A percentile compares a stretch with the other conserved stretches of the same genome.
Evolutionary conservation across 257 asterid species (phyloP).

Genomic region (Jacaranda copaia): DNA sequence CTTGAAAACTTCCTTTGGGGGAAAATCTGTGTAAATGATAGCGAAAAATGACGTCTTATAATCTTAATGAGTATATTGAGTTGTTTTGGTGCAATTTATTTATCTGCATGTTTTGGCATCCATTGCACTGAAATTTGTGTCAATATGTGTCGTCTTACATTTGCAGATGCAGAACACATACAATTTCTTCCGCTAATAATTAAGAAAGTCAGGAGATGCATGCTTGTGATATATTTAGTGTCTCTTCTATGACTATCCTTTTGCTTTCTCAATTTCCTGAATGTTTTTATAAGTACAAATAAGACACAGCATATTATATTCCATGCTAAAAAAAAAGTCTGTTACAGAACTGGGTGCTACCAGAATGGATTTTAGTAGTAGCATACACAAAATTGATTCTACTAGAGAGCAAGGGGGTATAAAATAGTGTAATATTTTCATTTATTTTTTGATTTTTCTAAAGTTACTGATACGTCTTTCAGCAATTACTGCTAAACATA

Average conservation of each 20-base stretch:
- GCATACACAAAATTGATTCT: conserved; percentile 7
- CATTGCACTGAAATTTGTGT: background rate
- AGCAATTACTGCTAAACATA: background rate
- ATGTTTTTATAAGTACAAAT: background rate
- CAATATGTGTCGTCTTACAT: background rate
- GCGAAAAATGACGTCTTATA: conserved; percentile 3
- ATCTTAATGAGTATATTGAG: background rate
- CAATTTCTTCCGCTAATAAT: background rate
- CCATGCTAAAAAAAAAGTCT: background rate
- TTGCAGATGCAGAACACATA: background rate
- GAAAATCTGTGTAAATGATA: conserved; percentile 21
- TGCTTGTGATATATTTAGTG: background rate
- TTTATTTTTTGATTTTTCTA: conserved; percentile 24
- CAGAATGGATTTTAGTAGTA: background rate
- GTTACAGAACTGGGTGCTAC: background rate
- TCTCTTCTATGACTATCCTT: background rate
- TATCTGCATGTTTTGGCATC: conserved; percentile 27
- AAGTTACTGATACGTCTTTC: conserved; percentile 17
- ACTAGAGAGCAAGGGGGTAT: conserved; percentile 9
- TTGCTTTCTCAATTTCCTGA: background rate
- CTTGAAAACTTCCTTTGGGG: conserved; percentile 17
- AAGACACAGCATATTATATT: background rate
- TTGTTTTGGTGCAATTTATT: conserved; percentile 20
- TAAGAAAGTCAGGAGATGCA: conserved; percentile 16
- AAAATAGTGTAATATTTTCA: conserved; percentile 12